Base-by-base conservation (phyloP, 148 eudicot species). In the Beta vulgaris region DNA sequence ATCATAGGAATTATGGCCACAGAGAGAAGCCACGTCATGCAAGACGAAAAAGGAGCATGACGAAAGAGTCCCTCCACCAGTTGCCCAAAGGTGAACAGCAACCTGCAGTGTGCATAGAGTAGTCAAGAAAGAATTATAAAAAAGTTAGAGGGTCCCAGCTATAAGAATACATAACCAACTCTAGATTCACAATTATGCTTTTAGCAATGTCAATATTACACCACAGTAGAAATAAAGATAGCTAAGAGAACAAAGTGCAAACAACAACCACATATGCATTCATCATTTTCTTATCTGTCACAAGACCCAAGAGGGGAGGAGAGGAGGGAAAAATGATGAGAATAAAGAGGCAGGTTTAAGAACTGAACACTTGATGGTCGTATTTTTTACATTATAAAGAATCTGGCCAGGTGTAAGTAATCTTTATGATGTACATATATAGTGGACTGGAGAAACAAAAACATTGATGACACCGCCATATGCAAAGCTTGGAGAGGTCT, bases 41-140 rank as follows among this genome's bases (percentile, higher is more conserved):
- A 91, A 77, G 79, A 92, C 70, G 6, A 35, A 79, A 57, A 91
- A 96, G 77, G 99, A 86, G 85, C 83, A 80, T 69, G 89, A 80
- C 57, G 98, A 83, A 28, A 96, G 87, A 74, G 73, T 73, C 51
- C 84, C 92, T 48, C 86, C 86, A 64, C 93, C 88, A 23, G 92
- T 86, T 60, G 85, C 91, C 99, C 99, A 96, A 68, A 96, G 80
- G 80, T 86, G 87, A 72, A 92, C 87, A 59, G 88, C 74, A 82
- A 79, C 87, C 99, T 96, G 94, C 69, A 88, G 36, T 62, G 54
- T 54, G 51, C 55, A 73, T 39, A 63, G 35, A 18, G 34, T 29
- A 77, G 67, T 37, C 61, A 64, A 55, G 55, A 43, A 65, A 73
- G 48, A 15, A 70, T 26, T 9, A 72, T 42, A 69, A 51, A 26